Percentiles rank a stretch among this genome's conserved stretches.
phyloP scores from a whole-genome alignment of 345 rosid genomes.

The Eucalyptus virginea region DNA sequence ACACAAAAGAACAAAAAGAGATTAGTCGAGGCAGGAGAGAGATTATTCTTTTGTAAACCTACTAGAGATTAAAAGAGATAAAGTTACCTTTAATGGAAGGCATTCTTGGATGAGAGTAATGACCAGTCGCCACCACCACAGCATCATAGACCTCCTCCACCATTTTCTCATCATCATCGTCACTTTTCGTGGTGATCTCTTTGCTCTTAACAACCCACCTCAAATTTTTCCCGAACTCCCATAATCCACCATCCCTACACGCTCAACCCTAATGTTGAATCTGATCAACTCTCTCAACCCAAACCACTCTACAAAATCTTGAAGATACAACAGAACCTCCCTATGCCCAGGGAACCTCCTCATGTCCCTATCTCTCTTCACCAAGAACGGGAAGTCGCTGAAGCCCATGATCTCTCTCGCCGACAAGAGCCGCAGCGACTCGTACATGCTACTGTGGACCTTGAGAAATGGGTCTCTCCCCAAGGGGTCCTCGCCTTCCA shows the following conservation, averaged over 20 bases:
- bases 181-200: not conserved
- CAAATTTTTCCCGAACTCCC: constrained; percentile 27
- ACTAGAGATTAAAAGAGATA: not conserved
- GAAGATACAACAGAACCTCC: constrained; percentile 71
- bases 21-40: not conserved
- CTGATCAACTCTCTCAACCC: constrained; percentile 61
- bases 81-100: constrained; percentile 66
- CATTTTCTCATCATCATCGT: constrained; percentile 5
- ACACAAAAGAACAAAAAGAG: not conserved
- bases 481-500: constrained; percentile 41
- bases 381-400: constrained; percentile 73
- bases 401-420: constrained; percentile 94
- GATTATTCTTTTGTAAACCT: not conserved
- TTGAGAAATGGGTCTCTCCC: constrained; percentile 28
- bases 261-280: constrained; percentile 74
- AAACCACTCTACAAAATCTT: constrained; percentile 61
- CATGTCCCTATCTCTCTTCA: constrained; percentile 62
- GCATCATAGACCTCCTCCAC: constrained; percentile 82
- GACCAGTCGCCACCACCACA: constrained; percentile 89
- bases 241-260: constrained; percentile 51
- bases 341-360: constrained; percentile 86
- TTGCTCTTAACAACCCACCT: constrained; percentile 70
- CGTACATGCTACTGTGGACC: constrained; percentile 85
- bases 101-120: constrained; percentile 70
- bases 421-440: constrained; percentile 52